These are phyloP conservation scores for Pugionium cornutum DNA, from an alignment of 345 rosid species.

Conservation along the genomic window DNA sequence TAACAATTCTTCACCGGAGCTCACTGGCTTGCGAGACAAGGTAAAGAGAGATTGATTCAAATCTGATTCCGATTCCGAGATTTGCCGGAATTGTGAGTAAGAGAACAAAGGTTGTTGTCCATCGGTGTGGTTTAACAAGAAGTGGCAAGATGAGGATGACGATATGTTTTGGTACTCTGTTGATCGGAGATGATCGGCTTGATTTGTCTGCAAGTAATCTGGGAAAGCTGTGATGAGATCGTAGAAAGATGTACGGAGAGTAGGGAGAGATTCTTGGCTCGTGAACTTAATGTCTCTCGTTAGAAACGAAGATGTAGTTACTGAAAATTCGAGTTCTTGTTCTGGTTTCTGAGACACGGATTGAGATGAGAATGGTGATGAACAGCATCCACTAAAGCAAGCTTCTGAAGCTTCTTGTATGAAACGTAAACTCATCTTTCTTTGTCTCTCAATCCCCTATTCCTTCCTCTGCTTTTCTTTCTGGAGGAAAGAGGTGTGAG, in stretches of 20 bases:
- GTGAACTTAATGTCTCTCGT: slow-evolving; percentile 55
- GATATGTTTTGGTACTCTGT: slow-evolving; percentile 67
- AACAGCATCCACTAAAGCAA: slow-evolving; percentile 60
- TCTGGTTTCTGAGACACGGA: slow-evolving; percentile 25
- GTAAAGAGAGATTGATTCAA: slow-evolving; percentile 43
- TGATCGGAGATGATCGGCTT: slow-evolving; percentile 63
- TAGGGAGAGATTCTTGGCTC: slow-evolving; percentile 83
- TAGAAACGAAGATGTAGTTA: slow-evolving; percentile 47
- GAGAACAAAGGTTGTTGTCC: slow-evolving; percentile 72
- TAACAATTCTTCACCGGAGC: slow-evolving; percentile 44
- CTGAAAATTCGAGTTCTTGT: slow-evolving; percentile 46
- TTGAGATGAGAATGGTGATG: slow-evolving; percentile 46
- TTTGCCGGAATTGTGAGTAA: slow-evolving; percentile 48
- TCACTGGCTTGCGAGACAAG: slow-evolving; percentile 52
- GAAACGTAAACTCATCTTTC: slow-evolving; percentile 50
- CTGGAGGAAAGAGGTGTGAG: slow-evolving; percentile 27
- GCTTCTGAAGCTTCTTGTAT: slow-evolving; percentile 48
- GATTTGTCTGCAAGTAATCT: slow-evolving; percentile 49
- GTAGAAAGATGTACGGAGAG: slow-evolving; percentile 54
- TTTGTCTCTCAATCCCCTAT: not conserved
- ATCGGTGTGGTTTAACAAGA: slow-evolving; percentile 62
- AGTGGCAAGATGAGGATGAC: slow-evolving; percentile 37
- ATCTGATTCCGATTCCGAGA: slow-evolving; percentile 18
- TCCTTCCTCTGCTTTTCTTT: slow-evolving; percentile 20
- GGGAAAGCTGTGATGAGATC: slow-evolving; percentile 55